Evolutionary conservation across 768 basidiomycete species (phyloP).

Genomic region (Sistotremastrum niveocremeum): DNA sequence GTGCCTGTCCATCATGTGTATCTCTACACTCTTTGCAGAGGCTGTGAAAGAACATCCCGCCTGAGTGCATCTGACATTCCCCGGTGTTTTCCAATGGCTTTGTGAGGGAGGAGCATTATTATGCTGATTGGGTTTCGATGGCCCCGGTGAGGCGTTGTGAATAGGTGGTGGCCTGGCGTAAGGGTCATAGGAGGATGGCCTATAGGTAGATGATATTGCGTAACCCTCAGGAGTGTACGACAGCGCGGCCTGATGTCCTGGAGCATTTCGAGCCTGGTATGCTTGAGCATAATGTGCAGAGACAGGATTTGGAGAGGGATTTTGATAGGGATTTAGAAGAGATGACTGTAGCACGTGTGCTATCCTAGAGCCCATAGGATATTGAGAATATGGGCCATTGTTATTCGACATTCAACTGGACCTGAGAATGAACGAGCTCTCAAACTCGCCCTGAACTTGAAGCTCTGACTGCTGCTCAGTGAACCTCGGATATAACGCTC

Average conservation of each 20-base stretch:
- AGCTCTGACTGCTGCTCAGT: too few relatives aligned
- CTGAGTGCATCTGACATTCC: conserved; percentile 45
- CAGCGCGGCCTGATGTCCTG: conserved; percentile 8
- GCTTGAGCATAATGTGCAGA: conserved; percentile 46
- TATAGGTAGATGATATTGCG: conserved; percentile 25
- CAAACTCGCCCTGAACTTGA: too few relatives aligned
- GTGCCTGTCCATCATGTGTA: conserved; percentile 85
- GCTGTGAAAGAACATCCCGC: conserved; percentile 56
- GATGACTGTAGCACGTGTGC: too few relatives aligned
- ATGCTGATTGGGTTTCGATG: conserved; percentile 2
- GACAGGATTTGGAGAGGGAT: background rate
- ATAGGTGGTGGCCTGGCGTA: conserved; percentile 2
- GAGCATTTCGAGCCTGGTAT: conserved; percentile 18
- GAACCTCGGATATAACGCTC: too few relatives aligned
- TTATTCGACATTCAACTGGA: too few relatives aligned
- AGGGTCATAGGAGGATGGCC: conserved; percentile 7
- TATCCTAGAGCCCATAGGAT: too few relatives aligned
- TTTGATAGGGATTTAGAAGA: too few relatives aligned
- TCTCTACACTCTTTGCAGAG: conserved; percentile 56
- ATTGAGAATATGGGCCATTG: too few relatives aligned
- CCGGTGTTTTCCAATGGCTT: conserved; percentile 48
- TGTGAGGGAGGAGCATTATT: conserved; percentile 10
- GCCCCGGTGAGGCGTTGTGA: background rate
- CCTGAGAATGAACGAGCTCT: too few relatives aligned
- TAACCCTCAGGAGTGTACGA: conserved; percentile 22